phyloP scores from a whole-genome alignment of 306 rosid genomes.

The Argentina anserina region DNA sequence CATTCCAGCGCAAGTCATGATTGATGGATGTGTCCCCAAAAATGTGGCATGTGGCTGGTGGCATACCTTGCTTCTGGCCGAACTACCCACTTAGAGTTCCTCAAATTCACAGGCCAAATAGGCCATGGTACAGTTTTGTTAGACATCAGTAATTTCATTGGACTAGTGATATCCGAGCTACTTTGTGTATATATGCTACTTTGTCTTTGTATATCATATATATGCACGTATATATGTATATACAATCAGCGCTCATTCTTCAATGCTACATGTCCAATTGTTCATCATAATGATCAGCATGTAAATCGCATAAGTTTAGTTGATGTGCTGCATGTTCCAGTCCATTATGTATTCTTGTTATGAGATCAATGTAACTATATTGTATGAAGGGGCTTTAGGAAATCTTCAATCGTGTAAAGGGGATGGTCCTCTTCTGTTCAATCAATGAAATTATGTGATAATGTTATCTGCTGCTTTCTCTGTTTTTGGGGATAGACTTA shows the following conservation, averaged over 20 bases:
- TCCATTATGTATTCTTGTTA: slow-evolving; percentile 22
- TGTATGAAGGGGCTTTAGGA: slow-evolving; percentile 16
- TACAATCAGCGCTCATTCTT: slow-evolving; percentile 43
- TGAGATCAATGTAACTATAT: slow-evolving; percentile 15
- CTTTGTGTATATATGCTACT: slow-evolving; percentile 59
- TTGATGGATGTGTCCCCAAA: slow-evolving; percentile 58
- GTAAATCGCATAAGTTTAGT: neutral
- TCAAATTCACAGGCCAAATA: slow-evolving; percentile 16
- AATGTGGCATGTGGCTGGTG: slow-evolving; percentile 96
- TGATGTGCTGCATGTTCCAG: slow-evolving; percentile 27
- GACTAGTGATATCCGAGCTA: slow-evolving; percentile 25
- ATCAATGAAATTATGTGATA: neutral
- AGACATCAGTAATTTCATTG: slow-evolving; percentile 51
- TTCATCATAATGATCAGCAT: slow-evolving; percentile 31
- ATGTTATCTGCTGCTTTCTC: neutral
- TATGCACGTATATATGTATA: slow-evolving; percentile 26
- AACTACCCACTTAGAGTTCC: slow-evolving; percentile 57
- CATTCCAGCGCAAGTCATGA: slow-evolving; percentile 66
- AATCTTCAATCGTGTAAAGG: neutral
- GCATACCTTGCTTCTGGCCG: slow-evolving; percentile 88
- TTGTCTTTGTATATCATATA: slow-evolving; percentile 32
- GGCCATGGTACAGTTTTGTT: slow-evolving; percentile 71
- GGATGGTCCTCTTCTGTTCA: neutral
- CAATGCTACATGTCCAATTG: slow-evolving; percentile 37
- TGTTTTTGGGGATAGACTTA: neutral